Percentiles rank a stretch among this genome's conserved stretches.
Evolutionary conservation across 495 filamentous ascomycete genomes (phyloP).

Genomic region (Sphaerosporella brunnea): DNA sequence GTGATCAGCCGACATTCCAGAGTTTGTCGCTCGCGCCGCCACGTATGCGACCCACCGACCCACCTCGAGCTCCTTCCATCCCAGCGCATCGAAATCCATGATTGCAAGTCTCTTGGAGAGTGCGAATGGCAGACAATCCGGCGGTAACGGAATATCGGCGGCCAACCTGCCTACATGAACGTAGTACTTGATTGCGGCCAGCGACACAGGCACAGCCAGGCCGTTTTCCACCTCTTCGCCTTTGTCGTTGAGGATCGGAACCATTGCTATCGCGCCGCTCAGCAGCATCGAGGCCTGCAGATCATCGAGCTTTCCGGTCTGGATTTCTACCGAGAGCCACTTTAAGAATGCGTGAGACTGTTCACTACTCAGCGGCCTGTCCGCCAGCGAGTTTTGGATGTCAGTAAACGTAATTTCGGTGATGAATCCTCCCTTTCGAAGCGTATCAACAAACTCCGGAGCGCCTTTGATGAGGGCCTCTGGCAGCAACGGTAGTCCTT

Average conservation of each 20-base stretch:
- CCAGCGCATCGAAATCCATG: conserved; percentile 52
- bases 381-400: conserved; percentile 59
- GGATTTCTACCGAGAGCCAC: conserved; percentile 35
- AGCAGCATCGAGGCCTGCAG: conserved; percentile 46
- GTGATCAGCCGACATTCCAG: conserved; percentile 32
- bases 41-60: conserved; percentile 70
- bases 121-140: conserved; percentile 60
- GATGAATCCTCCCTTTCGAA: conserved; percentile 64
- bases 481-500: conserved; percentile 74
- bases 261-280: conserved; percentile 59
- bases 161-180: conserved; percentile 58
- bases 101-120: conserved; percentile 45
- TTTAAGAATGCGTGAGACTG: conserved; percentile 66
- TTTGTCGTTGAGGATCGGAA: conserved; percentile 4
- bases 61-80: conserved; percentile 66
- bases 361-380: conserved; percentile 51
- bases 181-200: conserved; percentile 57
- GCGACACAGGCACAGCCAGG: conserved; percentile 57
- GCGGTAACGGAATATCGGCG: conserved; percentile 66
- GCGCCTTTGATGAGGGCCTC: conserved; percentile 47
- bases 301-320: conserved; percentile 46
- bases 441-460: conserved; percentile 51
- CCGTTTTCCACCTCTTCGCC: conserved; percentile 39
- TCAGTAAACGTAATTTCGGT: conserved; percentile 72
- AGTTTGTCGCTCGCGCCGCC: conserved; percentile 29